These are phyloP conservation scores for Capsicum pubescens DNA, from an alignment of 257 asterid genomes.

Conservation along the genomic window DNA sequence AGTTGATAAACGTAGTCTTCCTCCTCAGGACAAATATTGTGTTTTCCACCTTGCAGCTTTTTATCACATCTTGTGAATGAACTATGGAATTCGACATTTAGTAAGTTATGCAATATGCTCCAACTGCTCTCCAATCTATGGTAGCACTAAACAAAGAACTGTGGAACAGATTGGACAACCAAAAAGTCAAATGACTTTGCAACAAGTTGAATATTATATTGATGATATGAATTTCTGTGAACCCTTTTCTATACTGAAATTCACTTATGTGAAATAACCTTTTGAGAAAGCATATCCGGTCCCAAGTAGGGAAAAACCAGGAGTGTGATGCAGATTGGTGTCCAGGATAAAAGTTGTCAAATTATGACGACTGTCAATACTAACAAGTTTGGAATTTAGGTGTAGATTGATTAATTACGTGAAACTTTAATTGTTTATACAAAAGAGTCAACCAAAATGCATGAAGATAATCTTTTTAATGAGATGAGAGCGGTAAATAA, in stretches of 20 bases:
- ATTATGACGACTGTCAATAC: not conserved
- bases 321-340: not conserved
- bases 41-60: no score
- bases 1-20: no score
- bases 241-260: not conserved
- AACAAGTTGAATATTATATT: not conserved
- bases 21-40: no score
- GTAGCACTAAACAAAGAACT: conserved; percentile 9
- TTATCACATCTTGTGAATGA: not conserved
- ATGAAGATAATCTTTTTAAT: not conserved
- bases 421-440: not conserved
- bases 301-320: not conserved
- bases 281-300: conserved; percentile 9
- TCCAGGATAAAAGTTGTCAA: not conserved
- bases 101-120: not conserved
- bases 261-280: not conserved
- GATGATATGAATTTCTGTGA: not conserved
- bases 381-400: not conserved
- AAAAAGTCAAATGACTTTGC: conserved; percentile 5
- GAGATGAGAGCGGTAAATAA: not conserved
- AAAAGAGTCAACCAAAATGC: conserved; percentile 15
- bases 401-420: not conserved
- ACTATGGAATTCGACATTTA: conserved; percentile 10
- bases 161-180: not conserved
- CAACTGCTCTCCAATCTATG: conserved; percentile 16